Percentiles rank a stretch among this genome's conserved stretches.
Evolutionary conservation across 2,329 filamentous ascomycete species (phyloP).

Genomic region (Talaromyces rugulosus): DNA sequence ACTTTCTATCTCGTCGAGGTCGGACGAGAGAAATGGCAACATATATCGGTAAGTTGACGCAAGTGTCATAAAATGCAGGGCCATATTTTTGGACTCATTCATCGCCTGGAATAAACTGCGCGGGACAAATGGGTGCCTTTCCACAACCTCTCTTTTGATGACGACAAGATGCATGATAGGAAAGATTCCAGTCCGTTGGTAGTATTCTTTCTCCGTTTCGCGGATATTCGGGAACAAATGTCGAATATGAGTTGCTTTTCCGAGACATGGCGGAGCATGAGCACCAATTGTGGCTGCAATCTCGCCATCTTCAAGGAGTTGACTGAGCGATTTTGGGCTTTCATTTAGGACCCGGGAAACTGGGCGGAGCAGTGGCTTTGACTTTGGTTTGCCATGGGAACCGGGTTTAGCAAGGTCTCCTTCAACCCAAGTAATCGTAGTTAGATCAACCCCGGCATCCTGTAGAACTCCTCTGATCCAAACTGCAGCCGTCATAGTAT

Average conservation of each 20-base stretch:
- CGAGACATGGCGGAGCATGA: conserved; percentile 27
- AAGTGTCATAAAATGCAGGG: conserved; percentile 24
- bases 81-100: conserved; percentile 29
- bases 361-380: conserved; percentile 19
- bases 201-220: conserved; percentile 30
- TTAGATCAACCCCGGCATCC: conserved; percentile 30
- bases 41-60: conserved; percentile 28
- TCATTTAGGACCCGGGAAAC: conserved; percentile 12
- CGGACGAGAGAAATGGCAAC: conserved; percentile 31
- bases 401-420: conserved; percentile 27
- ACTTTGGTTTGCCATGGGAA: conserved; percentile 24
- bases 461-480: conserved; percentile 32
- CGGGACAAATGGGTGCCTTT: conserved; percentile 27
- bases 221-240: conserved; percentile 30
- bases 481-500: conserved; percentile 38
- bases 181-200: conserved; percentile 24
- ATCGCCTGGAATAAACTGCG: conserved; percentile 30
- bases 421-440: conserved; percentile 29
- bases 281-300: conserved; percentile 36
- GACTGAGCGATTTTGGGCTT: conserved; percentile 23
- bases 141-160: conserved; percentile 21
- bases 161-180: conserved; percentile 31
- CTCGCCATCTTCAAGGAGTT: conserved; percentile 32
- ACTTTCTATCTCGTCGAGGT: conserved; percentile 31
- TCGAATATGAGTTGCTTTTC: conserved; percentile 16